Base-by-base conservation (phyloP, 2,329 filamentous ascomycete species). In the Fusarium floridanum region DNA sequence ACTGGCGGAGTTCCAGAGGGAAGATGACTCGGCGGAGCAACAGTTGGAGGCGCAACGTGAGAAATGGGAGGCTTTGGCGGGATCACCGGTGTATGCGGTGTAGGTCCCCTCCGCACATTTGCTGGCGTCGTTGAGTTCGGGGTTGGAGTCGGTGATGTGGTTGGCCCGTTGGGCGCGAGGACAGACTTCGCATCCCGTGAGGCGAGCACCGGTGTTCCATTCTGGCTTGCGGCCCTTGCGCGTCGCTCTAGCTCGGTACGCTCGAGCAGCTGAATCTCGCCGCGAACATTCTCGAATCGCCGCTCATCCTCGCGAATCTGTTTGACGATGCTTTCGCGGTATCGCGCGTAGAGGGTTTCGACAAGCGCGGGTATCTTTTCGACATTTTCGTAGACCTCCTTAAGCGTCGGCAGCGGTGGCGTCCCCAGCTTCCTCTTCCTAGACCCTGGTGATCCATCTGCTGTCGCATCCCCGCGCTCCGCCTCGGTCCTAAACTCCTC, bases 271-370 rank as follows among this genome's bases (percentile, higher is more conserved):
- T 87, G 85, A 61, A 97, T 90, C 74, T 98, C 93, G 68, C 86
- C 86, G 81, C 91, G 89, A 50, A 96, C 83, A 20, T 84, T 84
- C 29, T 89, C 87, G 79, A 92, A 93, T 61, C 86, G 87, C 68
- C 87, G 88, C 84, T 98, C 95, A 71, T 97, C 92, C 65, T 93
- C 90, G 68, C 89, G 87, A 68, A 98, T 94, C 78, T 92, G 89
- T 66, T 86, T 85, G n/a, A 95, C 88, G 59, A 92, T 86, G 50
- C 92, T 86, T 55, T 93, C 90, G 73, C 91, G 89, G 81, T 97
- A 98, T 71, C 90, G 88, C 14, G 89, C 88, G 80, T 97, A 97
- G 2, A 98, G 87, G 73, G 92, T 91, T 67, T 92, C 87, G 57
- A 97, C 89, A 53, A 98, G 84, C 32, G 88, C 85, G 1, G 93